Conservation (phyloP, 148 eudicot species). For the Beta vulgaris region DNA sequence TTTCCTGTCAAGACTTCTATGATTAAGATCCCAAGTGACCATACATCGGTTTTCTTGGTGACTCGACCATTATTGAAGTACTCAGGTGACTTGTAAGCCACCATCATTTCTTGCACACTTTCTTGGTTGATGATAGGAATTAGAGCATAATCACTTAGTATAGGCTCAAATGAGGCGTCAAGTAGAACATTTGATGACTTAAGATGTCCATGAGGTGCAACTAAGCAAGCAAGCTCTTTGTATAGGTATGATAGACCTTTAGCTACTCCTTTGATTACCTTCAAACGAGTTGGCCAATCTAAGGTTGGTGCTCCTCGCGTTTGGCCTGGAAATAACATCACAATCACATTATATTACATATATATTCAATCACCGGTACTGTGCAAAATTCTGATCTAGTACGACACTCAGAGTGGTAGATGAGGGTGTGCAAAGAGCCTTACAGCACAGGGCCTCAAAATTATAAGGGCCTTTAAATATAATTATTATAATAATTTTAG, state of each 20-base stretch:
- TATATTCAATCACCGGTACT: too few relatives aligned
- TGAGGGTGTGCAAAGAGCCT: too few relatives aligned
- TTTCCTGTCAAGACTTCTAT: slow-evolving; percentile 66
- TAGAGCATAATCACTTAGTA: slow-evolving; percentile 63
- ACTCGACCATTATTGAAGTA: slow-evolving; percentile 43
- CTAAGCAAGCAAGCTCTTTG: slow-evolving; percentile 58
- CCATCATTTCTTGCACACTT: slow-evolving; percentile 59
- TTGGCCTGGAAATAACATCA: slow-evolving; percentile 17
- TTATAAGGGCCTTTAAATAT: too few relatives aligned
- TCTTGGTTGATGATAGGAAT: slow-evolving; percentile 70
- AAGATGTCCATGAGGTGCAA: slow-evolving; percentile 80
- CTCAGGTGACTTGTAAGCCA: slow-evolving; percentile 87
- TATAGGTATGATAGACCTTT: slow-evolving; percentile 59
- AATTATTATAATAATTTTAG: too few relatives aligned
- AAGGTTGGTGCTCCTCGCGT: slow-evolving; percentile 35
- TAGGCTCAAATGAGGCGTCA: slow-evolving; percentile 39
- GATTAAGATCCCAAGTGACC: slow-evolving; percentile 73
- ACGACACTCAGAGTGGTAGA: too few relatives aligned
- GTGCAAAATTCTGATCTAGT: too few relatives aligned
- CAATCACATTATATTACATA: background rate
- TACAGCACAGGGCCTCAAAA: too few relatives aligned
- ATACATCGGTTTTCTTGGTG: slow-evolving; percentile 72
- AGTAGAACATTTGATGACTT: slow-evolving; percentile 86
- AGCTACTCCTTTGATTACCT: slow-evolving; percentile 67
- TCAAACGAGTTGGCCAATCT: slow-evolving; percentile 70